Base-by-base conservation (phyloP, 75 land plant species). In the Cryptomeria japonica region DNA sequence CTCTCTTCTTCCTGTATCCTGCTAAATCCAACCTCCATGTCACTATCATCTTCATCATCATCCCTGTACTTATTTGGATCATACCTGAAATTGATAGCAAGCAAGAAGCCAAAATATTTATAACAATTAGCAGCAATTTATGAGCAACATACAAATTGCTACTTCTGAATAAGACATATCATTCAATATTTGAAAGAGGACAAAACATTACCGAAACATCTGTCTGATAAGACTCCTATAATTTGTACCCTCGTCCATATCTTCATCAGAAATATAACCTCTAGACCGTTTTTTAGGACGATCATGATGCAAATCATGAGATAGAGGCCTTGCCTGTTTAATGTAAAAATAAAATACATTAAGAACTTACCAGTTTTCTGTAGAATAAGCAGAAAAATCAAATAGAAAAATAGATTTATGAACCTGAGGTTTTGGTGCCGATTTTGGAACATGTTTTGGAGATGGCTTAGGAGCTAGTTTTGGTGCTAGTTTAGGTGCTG, bases 51-150 rank as follows among this genome's bases (percentile, higher is more conserved):
- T 70, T 91, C 89, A 87, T 92, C 93, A 61, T 87, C 28, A 73
- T 89, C 93, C 82, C 84, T 84, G 79, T 92, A 92, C 88, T 92
- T 92, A 80, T 84, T 87, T 56, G 93, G 93, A 84, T 92, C 85
- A 55, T 89, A 89, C 18, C 90, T 89, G 90, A 36, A 83, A 89
- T 55, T 73, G 15, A 41, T 28, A 46, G 12, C 31, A 25, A 46
- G 16, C 51, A 82, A 46, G 37, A 85, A 34, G 37, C 36, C 32
- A 85, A 85, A 82, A 82, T 46, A 8, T 25, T 9, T 46, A 5
- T 46, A 44, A n/a, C 34, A 46, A 82, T 28, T 82, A 82, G 32
- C 47, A 28, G 49, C 42, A 42, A 80, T 80, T 36, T 80, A 42
- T 80, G 25, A 42, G 28, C 83, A 25, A 16, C 42, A 18, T 42